phyloP scores from a whole-genome alignment of 192 early-diverging fungal species.

The Podila verticillata region DNA sequence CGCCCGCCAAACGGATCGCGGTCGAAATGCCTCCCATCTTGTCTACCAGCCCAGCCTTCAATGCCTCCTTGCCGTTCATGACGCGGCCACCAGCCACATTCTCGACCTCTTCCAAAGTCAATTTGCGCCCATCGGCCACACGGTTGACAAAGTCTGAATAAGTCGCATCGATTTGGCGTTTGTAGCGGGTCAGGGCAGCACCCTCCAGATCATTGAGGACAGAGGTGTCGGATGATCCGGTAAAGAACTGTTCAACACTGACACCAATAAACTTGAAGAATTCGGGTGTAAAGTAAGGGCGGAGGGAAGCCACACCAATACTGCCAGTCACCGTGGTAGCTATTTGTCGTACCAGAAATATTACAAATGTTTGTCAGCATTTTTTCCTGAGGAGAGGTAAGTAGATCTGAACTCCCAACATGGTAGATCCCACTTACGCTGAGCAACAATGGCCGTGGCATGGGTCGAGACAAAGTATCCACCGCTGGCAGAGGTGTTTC shows the following conservation, averaged over 20 bases:
- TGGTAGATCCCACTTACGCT: slow-evolving; percentile 34
- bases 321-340: slow-evolving; percentile 76
- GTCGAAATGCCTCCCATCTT: slow-evolving; percentile 63
- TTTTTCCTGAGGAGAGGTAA: no score
- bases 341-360: neutral
- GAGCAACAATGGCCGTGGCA: slow-evolving; percentile 68
- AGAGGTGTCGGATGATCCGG: slow-evolving; percentile 59
- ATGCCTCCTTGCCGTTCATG: slow-evolving; percentile 69
- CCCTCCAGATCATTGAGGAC: slow-evolving; percentile 59
- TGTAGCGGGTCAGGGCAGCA: slow-evolving; percentile 56
- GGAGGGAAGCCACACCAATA: slow-evolving; percentile 72
- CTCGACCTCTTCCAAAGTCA: slow-evolving; percentile 61
- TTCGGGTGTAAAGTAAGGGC: slow-evolving; percentile 64
- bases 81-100: slow-evolving; percentile 70
- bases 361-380: neutral
- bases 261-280: slow-evolving; percentile 67
- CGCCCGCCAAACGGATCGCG: slow-evolving; percentile 56
- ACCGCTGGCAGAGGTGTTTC: slow-evolving; percentile 64
- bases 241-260: slow-evolving; percentile 66
- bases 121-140: slow-evolving; percentile 66
- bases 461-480: slow-evolving; percentile 68
- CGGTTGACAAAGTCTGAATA: slow-evolving; percentile 66
- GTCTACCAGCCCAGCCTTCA: slow-evolving; percentile 68
- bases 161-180: slow-evolving; percentile 54
- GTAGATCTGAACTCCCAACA: neutral